Evolutionary conservation across 1,139 yeast species (phyloP).

Genomic region (Zygoascus hellenicus): DNA sequence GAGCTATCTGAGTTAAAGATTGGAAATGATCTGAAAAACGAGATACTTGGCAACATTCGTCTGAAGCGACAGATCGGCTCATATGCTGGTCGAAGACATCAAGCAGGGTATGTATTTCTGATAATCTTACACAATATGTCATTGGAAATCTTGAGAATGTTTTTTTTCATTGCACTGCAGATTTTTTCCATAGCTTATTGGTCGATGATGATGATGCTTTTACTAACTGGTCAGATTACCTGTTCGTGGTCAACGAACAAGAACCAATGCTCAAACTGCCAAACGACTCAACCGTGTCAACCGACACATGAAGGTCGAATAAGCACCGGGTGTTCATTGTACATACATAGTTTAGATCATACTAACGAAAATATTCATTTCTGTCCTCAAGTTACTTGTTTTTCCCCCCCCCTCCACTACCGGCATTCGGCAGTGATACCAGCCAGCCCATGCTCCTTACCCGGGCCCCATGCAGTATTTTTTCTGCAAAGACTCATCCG

Average conservation of each 20-base stretch:
- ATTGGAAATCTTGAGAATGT: not conserved
- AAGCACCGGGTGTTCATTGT: not conserved
- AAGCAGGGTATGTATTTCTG: conserved; percentile 44
- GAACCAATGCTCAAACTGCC: conserved; percentile 87
- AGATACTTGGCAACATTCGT: conserved; percentile 71
- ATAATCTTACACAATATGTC: not conserved
- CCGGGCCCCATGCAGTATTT: not conserved
- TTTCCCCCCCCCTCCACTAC: not conserved
- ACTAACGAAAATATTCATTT: not conserved
- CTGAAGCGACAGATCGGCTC: conserved; percentile 79
- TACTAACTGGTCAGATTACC: conserved; percentile 39
- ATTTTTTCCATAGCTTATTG: not conserved
- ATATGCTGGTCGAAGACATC: conserved; percentile 85
- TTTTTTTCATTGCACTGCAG: not conserved
- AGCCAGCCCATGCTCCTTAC: not conserved
- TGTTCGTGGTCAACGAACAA: conserved; percentile 90
- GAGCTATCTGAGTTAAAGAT: conserved; percentile 78
- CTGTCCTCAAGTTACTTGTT: not conserved
- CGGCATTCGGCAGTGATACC: too few relatives aligned
- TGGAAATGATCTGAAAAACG: conserved; percentile 78
- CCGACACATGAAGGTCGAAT: conserved; percentile 44
- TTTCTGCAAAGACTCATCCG: conserved; percentile 3
- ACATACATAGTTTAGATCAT: not conserved
- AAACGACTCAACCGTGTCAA: conserved; percentile 73
- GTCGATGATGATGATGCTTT: not conserved